These are phyloP conservation scores for Ballota nigra DNA, from an alignment of 257 asterid genomes.

Conservation along the genomic window DNA sequence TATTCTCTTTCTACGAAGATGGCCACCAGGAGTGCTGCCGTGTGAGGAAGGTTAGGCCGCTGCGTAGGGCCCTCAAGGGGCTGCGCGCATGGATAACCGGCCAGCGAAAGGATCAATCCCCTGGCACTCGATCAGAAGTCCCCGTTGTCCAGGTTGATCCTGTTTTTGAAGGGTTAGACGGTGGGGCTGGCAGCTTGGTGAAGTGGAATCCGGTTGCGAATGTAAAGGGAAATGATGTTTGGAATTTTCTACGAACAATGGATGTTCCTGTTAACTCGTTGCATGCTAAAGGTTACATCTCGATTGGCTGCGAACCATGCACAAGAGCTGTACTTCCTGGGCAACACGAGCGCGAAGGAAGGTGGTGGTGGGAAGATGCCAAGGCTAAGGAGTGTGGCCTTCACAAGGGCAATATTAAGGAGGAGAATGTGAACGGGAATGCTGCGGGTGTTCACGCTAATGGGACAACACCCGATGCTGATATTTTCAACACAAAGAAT, in stretches of 20 bases:
- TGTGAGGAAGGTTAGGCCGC: conserved; percentile 76
- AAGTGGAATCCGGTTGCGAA: conserved; percentile 91
- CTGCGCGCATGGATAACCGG: conserved; percentile 90
- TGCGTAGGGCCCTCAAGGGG: conserved; percentile 79
- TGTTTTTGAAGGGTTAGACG: conserved; percentile 73
- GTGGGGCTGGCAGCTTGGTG: conserved; percentile 78
- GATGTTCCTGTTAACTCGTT: conserved; percentile 71
- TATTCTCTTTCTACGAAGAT: conserved; percentile 82
- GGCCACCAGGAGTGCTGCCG: conserved; percentile 98
- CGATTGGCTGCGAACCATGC: conserved; percentile 93
- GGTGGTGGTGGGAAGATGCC: conserved; percentile 99
- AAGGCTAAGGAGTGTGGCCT: conserved; percentile 91
- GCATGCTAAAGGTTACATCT: conserved; percentile 70
- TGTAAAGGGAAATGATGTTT: conserved; percentile 57
- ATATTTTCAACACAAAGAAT: conserved; percentile 45
- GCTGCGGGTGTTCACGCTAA: conserved; percentile 39
- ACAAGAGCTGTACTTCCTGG: conserved; percentile 81
- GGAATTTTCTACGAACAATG: conserved; percentile 78
- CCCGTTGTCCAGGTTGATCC: conserved; percentile 86
- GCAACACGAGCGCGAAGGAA: conserved; percentile 89
- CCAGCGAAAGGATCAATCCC: conserved; percentile 88
- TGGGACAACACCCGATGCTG: conserved; percentile 36
- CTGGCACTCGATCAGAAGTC: conserved; percentile 85
- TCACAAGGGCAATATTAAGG: conserved; percentile 82
- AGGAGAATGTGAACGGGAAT: conserved; percentile 42